phyloP scores from a whole-genome alignment of 345 rosid species.

The Carallia brachiata region DNA sequence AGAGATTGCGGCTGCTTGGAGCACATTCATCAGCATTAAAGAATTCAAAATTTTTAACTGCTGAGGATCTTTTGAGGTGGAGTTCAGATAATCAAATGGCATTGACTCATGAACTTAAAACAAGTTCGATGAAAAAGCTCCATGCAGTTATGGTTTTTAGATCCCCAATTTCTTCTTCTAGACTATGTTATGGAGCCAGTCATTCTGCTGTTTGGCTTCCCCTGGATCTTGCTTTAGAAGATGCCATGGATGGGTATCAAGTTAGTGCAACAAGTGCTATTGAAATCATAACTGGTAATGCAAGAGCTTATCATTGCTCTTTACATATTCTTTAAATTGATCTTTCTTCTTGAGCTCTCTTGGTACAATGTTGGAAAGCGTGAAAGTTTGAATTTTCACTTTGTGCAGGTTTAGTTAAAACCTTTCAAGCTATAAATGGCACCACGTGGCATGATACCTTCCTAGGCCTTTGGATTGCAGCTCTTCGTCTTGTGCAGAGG shows the following conservation, averaged over 20 bases:
- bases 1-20: constrained; percentile 57
- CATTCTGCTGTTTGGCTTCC: constrained; percentile 87
- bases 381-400: not conserved
- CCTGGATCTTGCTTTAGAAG: constrained; percentile 84
- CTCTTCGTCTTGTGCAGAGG: constrained; percentile 96
- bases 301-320: not conserved
- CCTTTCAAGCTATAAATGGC: constrained; percentile 75
- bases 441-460: constrained; percentile 88
- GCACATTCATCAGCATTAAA: constrained; percentile 62
- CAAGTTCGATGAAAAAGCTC: constrained; percentile 45
- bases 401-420: constrained; percentile 82
- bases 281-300: constrained; percentile 65
- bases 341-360: not conserved
- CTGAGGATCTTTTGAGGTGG: constrained; percentile 58
- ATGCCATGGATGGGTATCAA: constrained; percentile 89
- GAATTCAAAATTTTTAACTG: constrained; percentile 53
- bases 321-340: not conserved
- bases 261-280: constrained; percentile 78
- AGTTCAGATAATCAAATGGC: constrained; percentile 47
- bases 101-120: constrained; percentile 45
- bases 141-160: constrained; percentile 53
- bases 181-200: constrained; percentile 69
- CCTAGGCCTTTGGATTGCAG: constrained; percentile 90
- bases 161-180: constrained; percentile 54
- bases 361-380: not conserved